Percentiles rank a stretch among this genome's conserved stretches.
These are phyloP conservation scores for Leccinum pellstonianum DNA, from an alignment of 768 basidiomycete species.

Conservation along the genomic window DNA sequence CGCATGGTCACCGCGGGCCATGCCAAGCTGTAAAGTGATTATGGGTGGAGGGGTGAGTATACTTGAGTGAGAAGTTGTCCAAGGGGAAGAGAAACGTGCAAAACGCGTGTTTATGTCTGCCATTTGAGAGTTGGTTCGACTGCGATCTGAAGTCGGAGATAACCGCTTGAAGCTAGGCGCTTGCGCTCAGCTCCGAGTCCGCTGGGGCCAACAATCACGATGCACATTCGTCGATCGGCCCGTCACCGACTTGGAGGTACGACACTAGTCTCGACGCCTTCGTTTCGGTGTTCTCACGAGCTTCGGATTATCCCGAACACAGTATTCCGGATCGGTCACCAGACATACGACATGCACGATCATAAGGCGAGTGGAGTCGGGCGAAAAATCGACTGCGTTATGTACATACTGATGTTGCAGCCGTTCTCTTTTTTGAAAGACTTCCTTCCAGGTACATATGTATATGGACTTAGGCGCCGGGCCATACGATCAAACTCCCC, in stretches of 20 bases:
- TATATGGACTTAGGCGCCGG: no score
- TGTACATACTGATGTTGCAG: no score
- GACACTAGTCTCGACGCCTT: neutral
- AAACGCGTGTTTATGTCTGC: conserved; percentile 4
- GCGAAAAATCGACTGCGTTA: no score
- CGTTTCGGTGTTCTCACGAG: neutral
- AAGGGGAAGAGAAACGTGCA: conserved; percentile 6
- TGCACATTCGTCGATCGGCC: neutral
- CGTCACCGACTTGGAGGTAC: neutral
- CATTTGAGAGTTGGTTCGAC: neutral
- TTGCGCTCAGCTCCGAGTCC: neutral
- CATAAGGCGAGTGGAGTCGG: no score
- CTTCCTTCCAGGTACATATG: no score
- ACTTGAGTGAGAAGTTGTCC: neutral
- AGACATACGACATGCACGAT: no score
- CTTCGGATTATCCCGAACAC: neutral
- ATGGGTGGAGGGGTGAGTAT: conserved; percentile 1
- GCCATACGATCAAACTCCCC: no score
- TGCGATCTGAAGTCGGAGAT: conserved; percentile 2
- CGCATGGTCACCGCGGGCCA: conserved; percentile 2
- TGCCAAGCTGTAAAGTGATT: neutral
- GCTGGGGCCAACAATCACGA: neutral
- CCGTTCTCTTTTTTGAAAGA: no score
- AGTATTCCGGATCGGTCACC: no score
- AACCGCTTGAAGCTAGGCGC: neutral